Conservation (phyloP, 179 eudicot genomes). For the Monotropa hypopitys region DNA sequence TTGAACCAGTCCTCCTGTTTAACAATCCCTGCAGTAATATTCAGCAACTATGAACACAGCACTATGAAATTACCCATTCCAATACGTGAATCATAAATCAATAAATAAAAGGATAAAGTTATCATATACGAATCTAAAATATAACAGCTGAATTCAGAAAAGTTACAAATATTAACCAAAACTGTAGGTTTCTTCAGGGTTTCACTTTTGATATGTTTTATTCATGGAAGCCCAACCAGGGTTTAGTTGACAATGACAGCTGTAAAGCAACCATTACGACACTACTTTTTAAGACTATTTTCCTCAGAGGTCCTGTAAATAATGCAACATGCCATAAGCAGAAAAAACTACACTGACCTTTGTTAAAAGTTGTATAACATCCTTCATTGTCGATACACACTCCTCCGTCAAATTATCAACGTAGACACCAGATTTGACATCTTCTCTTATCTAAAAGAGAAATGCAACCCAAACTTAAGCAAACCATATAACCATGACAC, state of each 20-base stretch:
- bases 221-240: background rate
- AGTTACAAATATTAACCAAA: background rate
- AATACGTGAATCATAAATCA: background rate
- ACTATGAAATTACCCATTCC: background rate
- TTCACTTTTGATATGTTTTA: background rate
- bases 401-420: slow-evolving; percentile 89
- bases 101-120: background rate
- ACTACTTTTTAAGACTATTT: background rate
- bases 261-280: background rate
- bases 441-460: slow-evolving; percentile 71
- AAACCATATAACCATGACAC: background rate
- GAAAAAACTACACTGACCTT: slow-evolving; percentile 40
- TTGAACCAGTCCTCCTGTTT: slow-evolving; percentile 77
- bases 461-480: slow-evolving; percentile 10
- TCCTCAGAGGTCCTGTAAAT: background rate
- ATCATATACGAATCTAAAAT: background rate
- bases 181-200: background rate
- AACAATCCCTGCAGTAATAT: slow-evolving; percentile 56
- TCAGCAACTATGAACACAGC: background rate
- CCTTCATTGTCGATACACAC: slow-evolving; percentile 63
- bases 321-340: background rate
- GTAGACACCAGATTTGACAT: slow-evolving; percentile 86
- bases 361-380: slow-evolving; percentile 57
- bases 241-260: background rate
- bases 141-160: background rate